Base-by-base conservation (phyloP, 1,139 yeast species). In the Wickerhamiella infanticola region DNA sequence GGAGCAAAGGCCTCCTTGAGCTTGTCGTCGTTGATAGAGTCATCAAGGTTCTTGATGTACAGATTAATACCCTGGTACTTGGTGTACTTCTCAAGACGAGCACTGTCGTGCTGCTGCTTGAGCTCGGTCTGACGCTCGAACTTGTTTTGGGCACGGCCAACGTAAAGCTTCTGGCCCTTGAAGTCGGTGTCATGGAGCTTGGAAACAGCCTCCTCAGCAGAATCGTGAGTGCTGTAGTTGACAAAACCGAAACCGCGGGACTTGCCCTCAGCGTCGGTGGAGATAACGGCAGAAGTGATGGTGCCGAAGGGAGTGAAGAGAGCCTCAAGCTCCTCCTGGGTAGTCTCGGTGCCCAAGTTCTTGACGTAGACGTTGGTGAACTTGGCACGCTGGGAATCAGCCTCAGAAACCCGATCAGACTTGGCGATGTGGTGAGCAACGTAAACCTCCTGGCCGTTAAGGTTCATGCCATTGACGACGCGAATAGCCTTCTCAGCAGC, bases 81-180 rank as follows among this genome's bases (percentile, higher is more conserved):
- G 64, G 82, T 79, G 66, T 85, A 73, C 70, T 85, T 85, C 73
- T 90, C 97, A 65, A 82, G 75, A 68, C 95, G 81, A 58, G 84
- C 81, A 58, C 85, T 79, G 71, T 93, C 97, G 72, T 85, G 82
- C 72, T 85, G 94, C 71, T 80, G 82, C 76, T 84, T 86, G 68
- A 90, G 82, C 70, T 88, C 95, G 72, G 86, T 95, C 65, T 81
- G 71, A 74, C 99, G 88, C 76, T 90, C 99, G 69, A 84, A 76
- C 78, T 86, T 90, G 86, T 86, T 90, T 74, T 90, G 98, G 58
- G 99, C 99, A 71, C 98, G 86, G 60, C 96, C 96, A 61, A 90
- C 98, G 67, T 80, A 90, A 57, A 90, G 72, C 68, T 74, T 77
- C 72, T 83, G 86, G 62, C 90, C 90, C 37, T 52, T 53, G 65